Percentiles rank a stretch among this genome's conserved stretches.
These are phyloP conservation scores for Tarenaya hassleriana DNA, from an alignment of 345 rosid genomes.

Conservation along the genomic window DNA sequence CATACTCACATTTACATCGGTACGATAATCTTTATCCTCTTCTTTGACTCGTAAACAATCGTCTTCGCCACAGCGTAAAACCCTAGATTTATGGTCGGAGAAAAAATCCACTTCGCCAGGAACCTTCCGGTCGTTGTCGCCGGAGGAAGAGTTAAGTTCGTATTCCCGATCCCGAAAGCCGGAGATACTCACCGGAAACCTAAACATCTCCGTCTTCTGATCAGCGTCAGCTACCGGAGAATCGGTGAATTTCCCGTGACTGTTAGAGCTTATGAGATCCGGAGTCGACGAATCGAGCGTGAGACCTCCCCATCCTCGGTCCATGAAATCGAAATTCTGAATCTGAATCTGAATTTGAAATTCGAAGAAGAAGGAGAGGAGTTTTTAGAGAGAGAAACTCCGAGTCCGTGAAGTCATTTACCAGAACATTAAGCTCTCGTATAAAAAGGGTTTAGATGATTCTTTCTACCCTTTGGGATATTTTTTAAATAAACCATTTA, in stretches of 20 bases:
- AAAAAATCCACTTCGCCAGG: conserved; percentile 83
- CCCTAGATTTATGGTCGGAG: conserved; percentile 38
- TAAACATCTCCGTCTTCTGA: conserved; percentile 32
- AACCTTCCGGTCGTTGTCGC: conserved; percentile 28
- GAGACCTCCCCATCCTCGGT: conserved; percentile 72
- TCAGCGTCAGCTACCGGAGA: conserved; percentile 13
- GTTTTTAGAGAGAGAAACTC: conserved; percentile 6
- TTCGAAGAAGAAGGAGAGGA: conserved; percentile 11
- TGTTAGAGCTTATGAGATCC: conserved; percentile 26
- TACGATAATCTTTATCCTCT: conserved; percentile 34
- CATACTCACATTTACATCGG: conserved; percentile 56
- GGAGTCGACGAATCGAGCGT: conserved; percentile 68
- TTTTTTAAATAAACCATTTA: too few relatives aligned
- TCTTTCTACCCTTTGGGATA: not conserved
- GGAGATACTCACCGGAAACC: conserved; percentile 39
- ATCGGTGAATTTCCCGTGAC: conserved; percentile 10
- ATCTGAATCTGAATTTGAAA: not conserved
- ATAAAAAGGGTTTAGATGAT: conserved; percentile 69
- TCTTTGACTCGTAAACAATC: conserved; percentile 38
- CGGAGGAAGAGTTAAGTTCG: conserved; percentile 18
- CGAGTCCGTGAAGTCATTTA: conserved; percentile 55
- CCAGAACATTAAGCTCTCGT: conserved; percentile 57
- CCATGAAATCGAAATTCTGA: conserved; percentile 51
- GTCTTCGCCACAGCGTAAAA: conserved; percentile 12
- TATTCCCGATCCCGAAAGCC: conserved; percentile 31